Evolutionary conservation across 257 asterid genomes (phyloP), one percentile per base, ranked within the genome.

Genomic region (Penstemon barbatus): DNA sequence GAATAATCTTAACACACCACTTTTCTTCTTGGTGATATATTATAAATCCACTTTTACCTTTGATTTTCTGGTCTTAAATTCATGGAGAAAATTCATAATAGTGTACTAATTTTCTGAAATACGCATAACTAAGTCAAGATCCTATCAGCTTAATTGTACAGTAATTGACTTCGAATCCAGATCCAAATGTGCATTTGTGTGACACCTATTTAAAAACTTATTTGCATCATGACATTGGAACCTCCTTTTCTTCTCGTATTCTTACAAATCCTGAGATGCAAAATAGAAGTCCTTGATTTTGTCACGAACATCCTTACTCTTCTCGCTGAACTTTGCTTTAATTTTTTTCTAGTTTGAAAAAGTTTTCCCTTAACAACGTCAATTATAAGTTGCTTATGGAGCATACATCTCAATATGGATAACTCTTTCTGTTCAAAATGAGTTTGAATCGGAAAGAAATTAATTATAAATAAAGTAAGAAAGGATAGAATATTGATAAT

Each of bases 1-100:
- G 49, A 9, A 66, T 66, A 8, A 7, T n/a, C 33, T 12, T n/a
- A 10, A 39, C 41, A 7, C 18, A 53, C 45, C 43, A 33, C 19
- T 48, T 64, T 37, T 64, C 69, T 64, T 49, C 69, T 64, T 49
- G 41, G 18, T n/a, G 15, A 46, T 18, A 40, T 48, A 36, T 8
- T 19, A 56, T 45, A 25, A 19, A 41, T 2, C 0, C 10, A 15
- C 6, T 0, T 43, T 63, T 25, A 46, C 15, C 41, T 36, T 46
- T 33, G 39, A 25, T 63, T 61, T 39, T 40, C 19, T 9, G 37
- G 13, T 49, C n/a, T 37, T 53, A 48, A 18, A 40, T 64, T 64
- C 48, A 48, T 36, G 46, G 15, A 37, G 39, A 56, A 56, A 25
- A 56, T 25, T 6, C 9, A 8, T 3, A 56, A 19, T 56, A 8